Evolutionary conservation across 192 early-diverging fungal genomes (phyloP), one percentile per base, ranked within the genome.

Genomic region (Backusella circina): DNA sequence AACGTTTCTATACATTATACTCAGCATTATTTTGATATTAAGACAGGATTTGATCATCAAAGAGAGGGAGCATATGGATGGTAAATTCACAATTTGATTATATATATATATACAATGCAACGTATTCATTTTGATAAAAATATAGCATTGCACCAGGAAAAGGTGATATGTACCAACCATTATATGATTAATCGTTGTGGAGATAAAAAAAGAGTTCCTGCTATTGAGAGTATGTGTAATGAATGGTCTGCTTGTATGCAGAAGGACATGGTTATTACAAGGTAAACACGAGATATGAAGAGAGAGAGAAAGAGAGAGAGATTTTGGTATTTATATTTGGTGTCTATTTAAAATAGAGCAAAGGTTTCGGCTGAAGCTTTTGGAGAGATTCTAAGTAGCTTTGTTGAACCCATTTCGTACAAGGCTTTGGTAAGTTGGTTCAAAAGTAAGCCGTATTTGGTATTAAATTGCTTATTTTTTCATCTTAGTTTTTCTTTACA

Each of bases 371-470:
- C 95, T 1, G 92, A 96, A 75, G 93, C 93, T 0, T 81, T 95
- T 79, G 95, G 92, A 28, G 89, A 92, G 57, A 94, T 95, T 33
- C 79, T 93, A 61, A 95, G 94, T 72, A 87, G 91, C 37, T 92
- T 96, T 71, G 89, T 95, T 36, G 91, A 96, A 33, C 91, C 93
- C 8, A 87, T 96, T 7, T 94, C 93, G n/a, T 90, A 91, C 67
- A 96, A 96, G 70, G 92, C 94, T 0, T 92, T 96, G 92, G 88
- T 87, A 82, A 79, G 57, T 73, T 51, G 28, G n/a, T 5, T 18
- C 1, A 3, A 30, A 57, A 33, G 1, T 12, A 39, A 7, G 10
- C 1, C 50, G n/a, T 37, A 9, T 37, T 37, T 37, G 3, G 36
- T n/a, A n/a, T n/a, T n/a, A n/a, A 37, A 15, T 16, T 41, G 12